Base-by-base conservation (phyloP, 768 basidiomycete species). In the Butyriboletus loyo region DNA sequence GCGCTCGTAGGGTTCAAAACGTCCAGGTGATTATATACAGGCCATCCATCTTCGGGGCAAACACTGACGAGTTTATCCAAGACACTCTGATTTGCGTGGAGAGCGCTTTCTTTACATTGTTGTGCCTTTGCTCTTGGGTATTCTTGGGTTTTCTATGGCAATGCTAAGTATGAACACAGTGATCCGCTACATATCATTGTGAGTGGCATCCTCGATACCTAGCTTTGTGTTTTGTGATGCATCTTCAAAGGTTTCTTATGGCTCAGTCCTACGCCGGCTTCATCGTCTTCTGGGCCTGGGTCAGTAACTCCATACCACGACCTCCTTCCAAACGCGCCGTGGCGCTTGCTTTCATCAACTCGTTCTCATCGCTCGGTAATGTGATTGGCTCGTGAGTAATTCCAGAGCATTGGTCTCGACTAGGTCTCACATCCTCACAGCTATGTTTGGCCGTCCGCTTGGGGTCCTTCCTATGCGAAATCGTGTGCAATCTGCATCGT, bases 261-360 rank as follows among this genome's bases (percentile, higher is more conserved):
- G 84, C 87, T 5, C 83, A 85, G 59, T 82, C 82, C 1, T 89
- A 87, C 59, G 75, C 85, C 1, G 89, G 81, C 5, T 89, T 86
- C 68, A 80, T 91, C 56, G 77, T 79, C 49, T 84, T 87, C 28
- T 66, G 72, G 65, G 71, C 77, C 6, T 79, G 78, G 82, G 72
- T 79, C 47, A 76, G 75, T 46, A 80, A 77, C 55, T 76, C 77
- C 15, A 75, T 96, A 71, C 82, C 90, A 25, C 81, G 82, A n/a
- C 85, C 92, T 24, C 78, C 90, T 5, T 83, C 86, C n/a, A 95
- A 94, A 70, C 84, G 92, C 5, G 88, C 92, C 3, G 86, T 93
- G n/a, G 86, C 86, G 13, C 75, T 96, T 43, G 92, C 91, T 2
- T 71, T 89, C 54, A 81, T 93, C 61, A 92, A 94, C 67, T 82